Conservation (phyloP, 1,284 basidiomycete genomes). For the Xerocomus amazonicus region DNA sequence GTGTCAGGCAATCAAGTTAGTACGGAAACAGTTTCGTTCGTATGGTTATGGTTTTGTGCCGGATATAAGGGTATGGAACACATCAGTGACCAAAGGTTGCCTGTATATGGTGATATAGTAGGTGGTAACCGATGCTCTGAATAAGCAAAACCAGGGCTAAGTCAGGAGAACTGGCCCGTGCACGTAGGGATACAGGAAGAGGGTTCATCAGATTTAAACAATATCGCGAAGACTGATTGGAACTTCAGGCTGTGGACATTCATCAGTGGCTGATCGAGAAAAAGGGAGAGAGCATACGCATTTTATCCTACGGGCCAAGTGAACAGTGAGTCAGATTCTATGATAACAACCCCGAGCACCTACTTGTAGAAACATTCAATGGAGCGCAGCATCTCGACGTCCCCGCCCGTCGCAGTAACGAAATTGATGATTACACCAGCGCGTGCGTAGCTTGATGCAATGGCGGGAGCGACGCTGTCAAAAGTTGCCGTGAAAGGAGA, state of each 20-base stretch:
- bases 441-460: conserved; percentile 74
- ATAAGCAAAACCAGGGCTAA: conserved; percentile 26
- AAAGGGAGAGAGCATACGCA: conserved; percentile 55
- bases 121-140: conserved; percentile 29
- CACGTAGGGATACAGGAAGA: conserved; percentile 76
- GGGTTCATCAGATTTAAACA: conserved; percentile 51
- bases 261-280: conserved; percentile 12
- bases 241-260: conserved; percentile 68
- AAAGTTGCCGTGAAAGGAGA: conserved; percentile 6
- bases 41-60: conserved; percentile 38
- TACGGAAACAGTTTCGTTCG: conserved; percentile 63
- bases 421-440: conserved; percentile 92
- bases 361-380: conserved; percentile 97
- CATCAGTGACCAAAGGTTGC: conserved; percentile 32
- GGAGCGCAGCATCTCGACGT: conserved; percentile 95
- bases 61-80: conserved; percentile 66
- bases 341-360: conserved; percentile 5
- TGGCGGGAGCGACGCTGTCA: conserved; percentile 72
- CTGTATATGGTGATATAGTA: conserved; percentile 43
- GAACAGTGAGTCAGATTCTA: conserved; percentile 7
- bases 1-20: conserved; percentile 46
- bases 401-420: conserved; percentile 93
- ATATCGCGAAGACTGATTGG: conserved; percentile 83
- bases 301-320: conserved; percentile 63
- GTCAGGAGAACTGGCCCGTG: conserved; percentile 23